These are phyloP conservation scores for Trametes villosa DNA, from an alignment of 768 basidiomycete species.

Conservation along the genomic window DNA sequence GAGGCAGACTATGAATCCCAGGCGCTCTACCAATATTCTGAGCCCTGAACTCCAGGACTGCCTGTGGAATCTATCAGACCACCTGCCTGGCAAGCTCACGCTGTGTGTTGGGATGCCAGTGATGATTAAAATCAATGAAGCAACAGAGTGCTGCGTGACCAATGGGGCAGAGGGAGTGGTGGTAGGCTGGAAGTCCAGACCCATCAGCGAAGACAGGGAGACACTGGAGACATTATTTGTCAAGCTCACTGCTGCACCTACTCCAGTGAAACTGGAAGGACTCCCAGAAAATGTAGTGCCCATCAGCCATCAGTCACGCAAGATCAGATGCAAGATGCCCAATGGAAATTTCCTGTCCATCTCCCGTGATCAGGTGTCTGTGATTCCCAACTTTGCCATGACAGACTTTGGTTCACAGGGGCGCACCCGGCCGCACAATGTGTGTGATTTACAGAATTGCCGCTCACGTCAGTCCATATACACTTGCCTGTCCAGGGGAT, in stretches of 20 bases:
- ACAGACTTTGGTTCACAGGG: constrained; percentile 33
- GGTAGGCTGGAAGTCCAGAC: constrained; percentile 19
- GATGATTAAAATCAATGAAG: constrained; percentile 4
- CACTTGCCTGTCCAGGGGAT: constrained; percentile 27
- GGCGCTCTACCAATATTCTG: too few species aligned
- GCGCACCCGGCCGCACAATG: constrained; percentile 18
- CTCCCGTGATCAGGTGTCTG: constrained; percentile 19
- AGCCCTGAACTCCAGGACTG: too few species aligned
- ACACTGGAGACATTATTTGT: constrained; percentile 30
- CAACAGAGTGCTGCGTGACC: neutral
- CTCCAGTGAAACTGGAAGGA: constrained; percentile 21
- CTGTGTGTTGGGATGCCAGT: too few species aligned
- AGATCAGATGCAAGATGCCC: constrained; percentile 19
- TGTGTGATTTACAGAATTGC: constrained; percentile 16
- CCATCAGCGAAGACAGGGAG: constrained; percentile 2
- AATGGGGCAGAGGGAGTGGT: constrained; percentile 29
- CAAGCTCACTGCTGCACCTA: constrained; percentile 13
- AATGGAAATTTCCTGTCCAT: constrained; percentile 17
- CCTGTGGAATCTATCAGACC: too few species aligned
- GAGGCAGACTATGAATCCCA: too few species aligned
- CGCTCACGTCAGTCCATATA: constrained; percentile 26
- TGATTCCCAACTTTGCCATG: constrained; percentile 33
- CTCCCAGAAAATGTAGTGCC: constrained; percentile 31
- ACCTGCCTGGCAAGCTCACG: too few species aligned
- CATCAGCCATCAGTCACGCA: constrained; percentile 1